Conservation (phyloP, 2,329 filamentous ascomycete genomes). For the Trichoderma sp. region DNA sequence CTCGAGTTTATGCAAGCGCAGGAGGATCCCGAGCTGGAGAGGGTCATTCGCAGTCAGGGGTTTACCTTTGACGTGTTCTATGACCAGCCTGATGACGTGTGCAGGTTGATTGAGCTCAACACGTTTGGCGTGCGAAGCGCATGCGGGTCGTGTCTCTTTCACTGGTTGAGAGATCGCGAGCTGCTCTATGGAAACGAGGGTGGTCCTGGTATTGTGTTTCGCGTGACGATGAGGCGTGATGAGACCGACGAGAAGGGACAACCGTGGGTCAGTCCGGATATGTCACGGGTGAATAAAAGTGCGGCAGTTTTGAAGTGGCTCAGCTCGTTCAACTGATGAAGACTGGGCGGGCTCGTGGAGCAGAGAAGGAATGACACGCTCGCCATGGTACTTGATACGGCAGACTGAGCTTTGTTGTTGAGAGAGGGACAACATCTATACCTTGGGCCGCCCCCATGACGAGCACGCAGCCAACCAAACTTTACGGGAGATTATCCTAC, state of each 20-base stretch:
- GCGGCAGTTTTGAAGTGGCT: too few relatives aligned
- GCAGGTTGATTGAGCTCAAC: slow-evolving; percentile 49
- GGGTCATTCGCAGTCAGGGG: slow-evolving; percentile 42
- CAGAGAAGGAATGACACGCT: too few relatives aligned
- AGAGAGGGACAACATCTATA: too few relatives aligned
- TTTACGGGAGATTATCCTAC: too few relatives aligned
- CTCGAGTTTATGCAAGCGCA: slow-evolving; percentile 27
- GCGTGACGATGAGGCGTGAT: slow-evolving; percentile 29
- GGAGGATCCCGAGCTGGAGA: slow-evolving; percentile 33
- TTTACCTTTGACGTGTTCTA: slow-evolving; percentile 50
- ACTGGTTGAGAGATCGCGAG: slow-evolving; percentile 46
- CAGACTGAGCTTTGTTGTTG: too few relatives aligned
- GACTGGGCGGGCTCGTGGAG: too few relatives aligned
- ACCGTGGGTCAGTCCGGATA: too few relatives aligned
- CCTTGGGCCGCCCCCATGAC: too few relatives aligned
- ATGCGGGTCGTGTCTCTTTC: slow-evolving; percentile 51
- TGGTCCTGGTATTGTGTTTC: slow-evolving; percentile 37
- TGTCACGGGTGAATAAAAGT: too few relatives aligned
- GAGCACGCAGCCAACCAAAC: too few relatives aligned
- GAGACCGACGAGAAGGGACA: not conserved
- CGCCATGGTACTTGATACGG: too few relatives aligned
- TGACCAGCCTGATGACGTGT: slow-evolving; percentile 36
- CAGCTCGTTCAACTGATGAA: too few relatives aligned
- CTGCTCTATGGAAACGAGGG: slow-evolving; percentile 42
- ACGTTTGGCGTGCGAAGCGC: slow-evolving; percentile 48